phyloP scores from a whole-genome alignment of 75 land plant species.

The Isoetes taiwanensis region DNA sequence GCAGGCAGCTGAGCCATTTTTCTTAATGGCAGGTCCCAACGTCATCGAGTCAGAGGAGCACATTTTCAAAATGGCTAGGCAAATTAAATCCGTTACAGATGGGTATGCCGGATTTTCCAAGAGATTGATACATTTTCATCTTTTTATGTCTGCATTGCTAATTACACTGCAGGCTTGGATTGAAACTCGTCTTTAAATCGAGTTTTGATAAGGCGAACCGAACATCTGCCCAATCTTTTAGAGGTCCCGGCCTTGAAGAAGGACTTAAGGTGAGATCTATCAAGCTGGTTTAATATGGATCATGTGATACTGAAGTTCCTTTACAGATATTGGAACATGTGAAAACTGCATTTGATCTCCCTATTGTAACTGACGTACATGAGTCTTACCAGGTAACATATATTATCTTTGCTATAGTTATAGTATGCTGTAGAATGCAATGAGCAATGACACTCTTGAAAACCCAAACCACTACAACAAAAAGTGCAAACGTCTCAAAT shows the following conservation, averaged over 20 bases:
- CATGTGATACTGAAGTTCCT: neutral
- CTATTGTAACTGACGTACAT: slow-evolving; percentile 94
- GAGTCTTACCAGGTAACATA: slow-evolving; percentile 74
- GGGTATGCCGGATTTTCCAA: slow-evolving; percentile 26
- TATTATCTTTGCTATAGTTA: too few species aligned
- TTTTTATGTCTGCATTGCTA: too few species aligned
- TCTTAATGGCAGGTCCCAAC: slow-evolving; percentile 90
- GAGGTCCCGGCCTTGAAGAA: slow-evolving; percentile 91
- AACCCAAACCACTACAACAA: too few species aligned
- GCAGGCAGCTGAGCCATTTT: slow-evolving; percentile 88
- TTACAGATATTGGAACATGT: slow-evolving; percentile 84
- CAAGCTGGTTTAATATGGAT: neutral
- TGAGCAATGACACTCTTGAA: too few species aligned
- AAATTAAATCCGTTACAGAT: slow-evolving; percentile 57
- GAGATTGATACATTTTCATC: neutral
- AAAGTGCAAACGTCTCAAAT: too few species aligned
- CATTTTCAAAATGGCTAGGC: slow-evolving; percentile 64
- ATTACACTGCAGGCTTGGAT: slow-evolving; percentile 43
- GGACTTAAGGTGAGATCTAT: slow-evolving; percentile 53
- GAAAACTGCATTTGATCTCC: slow-evolving; percentile 57
- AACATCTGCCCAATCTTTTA: slow-evolving; percentile 86
- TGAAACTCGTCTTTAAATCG: slow-evolving; percentile 82
- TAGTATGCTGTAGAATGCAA: too few species aligned
- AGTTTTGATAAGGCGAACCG: slow-evolving; percentile 99
- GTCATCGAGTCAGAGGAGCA: slow-evolving; percentile 94